Percentiles rank a stretch among this genome's conserved stretches.
These are phyloP conservation scores for Xylaria sp. DNA, from an alignment of 2,329 filamentous ascomycete genomes.

Conservation along the genomic window DNA sequence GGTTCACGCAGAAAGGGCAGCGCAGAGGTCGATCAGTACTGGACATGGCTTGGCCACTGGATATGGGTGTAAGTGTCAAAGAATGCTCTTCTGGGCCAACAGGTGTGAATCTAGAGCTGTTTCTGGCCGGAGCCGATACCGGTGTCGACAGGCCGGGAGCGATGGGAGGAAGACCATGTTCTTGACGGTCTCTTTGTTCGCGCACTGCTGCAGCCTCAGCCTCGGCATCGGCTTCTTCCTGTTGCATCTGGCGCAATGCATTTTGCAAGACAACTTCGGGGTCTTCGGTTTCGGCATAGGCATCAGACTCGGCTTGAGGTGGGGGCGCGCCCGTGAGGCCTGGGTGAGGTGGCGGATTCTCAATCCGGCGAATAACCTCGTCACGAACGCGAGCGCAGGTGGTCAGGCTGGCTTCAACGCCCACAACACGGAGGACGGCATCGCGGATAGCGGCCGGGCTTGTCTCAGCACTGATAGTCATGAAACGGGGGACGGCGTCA, in stretches of 20 bases:
- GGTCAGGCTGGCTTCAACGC: conserved; percentile 63
- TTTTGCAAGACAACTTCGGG: conserved; percentile 69
- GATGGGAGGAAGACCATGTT: conserved; percentile 53
- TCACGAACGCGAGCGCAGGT: conserved; percentile 68
- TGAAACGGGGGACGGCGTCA: conserved; percentile 68
- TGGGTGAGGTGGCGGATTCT: conserved; percentile 51
- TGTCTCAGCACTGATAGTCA: conserved; percentile 67
- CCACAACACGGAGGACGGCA: conserved; percentile 64
- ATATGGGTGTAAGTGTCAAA: conserved; percentile 65
- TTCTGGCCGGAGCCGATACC: conserved; percentile 38
- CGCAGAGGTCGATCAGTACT: conserved; percentile 61
- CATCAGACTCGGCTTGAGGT: conserved; percentile 43
- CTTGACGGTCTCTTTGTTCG: conserved; percentile 62
- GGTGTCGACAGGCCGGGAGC: conserved; percentile 45
- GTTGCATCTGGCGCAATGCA: conserved; percentile 66
- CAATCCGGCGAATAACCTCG: conserved; percentile 61
- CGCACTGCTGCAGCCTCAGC: conserved; percentile 65
- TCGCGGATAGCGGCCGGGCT: conserved; percentile 69
- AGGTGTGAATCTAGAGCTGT: conserved; percentile 42
- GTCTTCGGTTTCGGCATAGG: conserved; percentile 61
- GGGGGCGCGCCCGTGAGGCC: conserved; percentile 40
- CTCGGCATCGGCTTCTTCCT: conserved; percentile 68
- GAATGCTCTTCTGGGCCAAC: conserved; percentile 52
- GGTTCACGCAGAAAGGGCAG: conserved; percentile 70
- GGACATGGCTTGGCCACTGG: conserved; percentile 59